Base-by-base conservation (phyloP, 1,139 yeast genomes). In the Arxiozyma bovina region DNA sequence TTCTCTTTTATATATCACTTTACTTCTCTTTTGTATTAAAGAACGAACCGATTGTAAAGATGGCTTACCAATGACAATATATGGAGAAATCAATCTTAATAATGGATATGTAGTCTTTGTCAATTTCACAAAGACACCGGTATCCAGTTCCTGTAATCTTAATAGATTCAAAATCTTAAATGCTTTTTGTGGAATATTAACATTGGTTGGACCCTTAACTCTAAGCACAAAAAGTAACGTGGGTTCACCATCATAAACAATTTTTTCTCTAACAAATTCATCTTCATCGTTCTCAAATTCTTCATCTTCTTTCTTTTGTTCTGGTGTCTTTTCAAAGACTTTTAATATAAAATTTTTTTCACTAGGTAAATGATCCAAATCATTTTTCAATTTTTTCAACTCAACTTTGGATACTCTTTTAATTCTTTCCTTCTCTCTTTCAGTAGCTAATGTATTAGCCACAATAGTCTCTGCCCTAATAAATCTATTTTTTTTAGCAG, bases 11-110 rank as follows among this genome's bases (percentile, higher is more conserved):
- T 74, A 66, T 57, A 74, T 69, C 49, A 84, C 77, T 54, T 80
- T 77, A 22, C 89, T 87, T 77, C 93, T 81, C 73, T 86, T 86
- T 70, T 85, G 91, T 65, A 86, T 77, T 59, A 86, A 73, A 61
- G 83, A 79, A 73, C 93, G 82, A 56, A 86, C 80, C 2, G 90
- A 82, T 43, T 78, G 75, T 65, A 85, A 74, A 18, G 88, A 82
- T 54, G 95, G 95, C 58, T 75, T 75, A 45, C 95, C 95, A 60
- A 83, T 76, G 50, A 84, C 85, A 49, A 85, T 77, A 66, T 85
- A 86, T 51, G 93, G 93, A 21, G 87, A 77, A 53, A 85, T 77
- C 57, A 86, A 72, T 66, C 80, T 83, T 65, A 86, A 73, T 56
- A 85, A 74, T 45, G 86, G 84, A 64, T 74, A 75, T 45, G 83